Evolutionary conservation across 2,329 filamentous ascomycete species (phyloP).

Genomic region (Allantophomopsis cytisporea): DNA sequence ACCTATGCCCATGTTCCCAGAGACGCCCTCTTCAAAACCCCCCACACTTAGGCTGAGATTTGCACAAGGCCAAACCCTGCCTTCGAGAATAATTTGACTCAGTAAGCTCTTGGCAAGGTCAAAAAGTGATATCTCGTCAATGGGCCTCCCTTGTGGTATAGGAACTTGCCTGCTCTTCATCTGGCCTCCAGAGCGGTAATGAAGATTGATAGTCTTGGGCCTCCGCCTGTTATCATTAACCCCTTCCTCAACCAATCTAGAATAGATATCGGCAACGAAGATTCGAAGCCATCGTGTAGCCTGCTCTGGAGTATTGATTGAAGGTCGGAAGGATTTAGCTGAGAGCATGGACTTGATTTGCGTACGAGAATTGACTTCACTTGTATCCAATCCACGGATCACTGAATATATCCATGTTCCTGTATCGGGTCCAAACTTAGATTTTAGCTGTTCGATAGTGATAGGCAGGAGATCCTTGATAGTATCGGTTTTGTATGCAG

Average conservation of each 20-base stretch:
- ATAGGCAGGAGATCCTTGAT: conserved; percentile 64
- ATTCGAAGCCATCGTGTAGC: conserved; percentile 79
- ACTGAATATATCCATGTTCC: conserved; percentile 76
- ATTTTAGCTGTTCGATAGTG: conserved; percentile 62
- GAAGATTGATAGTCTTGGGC: conserved; percentile 74
- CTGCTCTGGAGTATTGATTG: conserved; percentile 65
- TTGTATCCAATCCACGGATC: conserved; percentile 73
- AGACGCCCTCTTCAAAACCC: conserved; percentile 83
- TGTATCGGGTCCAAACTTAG: conserved; percentile 69
- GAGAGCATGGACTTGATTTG: conserved; percentile 97
- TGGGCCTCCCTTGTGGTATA: conserved; percentile 61
- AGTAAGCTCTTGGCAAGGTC: conserved; percentile 66
- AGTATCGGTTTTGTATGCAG: conserved; percentile 68
- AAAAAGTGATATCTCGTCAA: conserved; percentile 62
- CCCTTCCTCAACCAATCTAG: conserved; percentile 80
- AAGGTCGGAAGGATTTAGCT: conserved; percentile 85
- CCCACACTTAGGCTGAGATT: conserved; percentile 79
- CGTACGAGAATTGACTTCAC: conserved; percentile 80
- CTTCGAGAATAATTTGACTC: conserved; percentile 64
- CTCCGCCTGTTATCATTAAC: conserved; percentile 76
- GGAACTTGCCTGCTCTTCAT: conserved; percentile 61
- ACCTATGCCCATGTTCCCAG: conserved; percentile 75
- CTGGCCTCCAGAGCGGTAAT: conserved; percentile 64
- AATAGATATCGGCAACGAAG: conserved; percentile 83
- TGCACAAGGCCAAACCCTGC: conserved; percentile 77